Evolutionary conservation across 352 stramenopile genomes (phyloP), one percentile per base, ranked within the genome.

Genomic region (Blastocystis sp.): DNA sequence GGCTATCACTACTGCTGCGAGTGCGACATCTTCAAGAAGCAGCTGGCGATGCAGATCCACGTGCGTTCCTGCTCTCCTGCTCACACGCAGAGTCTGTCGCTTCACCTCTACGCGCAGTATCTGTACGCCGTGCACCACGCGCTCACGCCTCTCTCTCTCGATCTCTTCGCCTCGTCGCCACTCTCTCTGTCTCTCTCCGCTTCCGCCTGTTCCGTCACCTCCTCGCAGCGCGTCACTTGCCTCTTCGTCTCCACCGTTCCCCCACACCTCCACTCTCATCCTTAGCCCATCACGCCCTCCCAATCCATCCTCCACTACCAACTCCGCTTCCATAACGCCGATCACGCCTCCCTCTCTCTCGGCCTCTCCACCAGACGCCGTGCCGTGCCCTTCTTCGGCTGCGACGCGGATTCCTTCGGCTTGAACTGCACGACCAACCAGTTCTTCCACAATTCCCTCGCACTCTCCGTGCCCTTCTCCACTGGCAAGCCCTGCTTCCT

Each of bases 11-110:
- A 59, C 34, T 84, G 52, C 34, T 14, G 34, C 21, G 74, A 84
- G n/a, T 59, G 74, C 21, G 74, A 84, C 38, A 10, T 69, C 14
- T 38, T 68, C 24, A 84, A 84, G 52, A 62, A 63, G n/a, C 74
- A 84, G 21, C 14, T 84, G 3, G 3, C 69, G 14, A 28, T 84
- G 19, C 21, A 84, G 3, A 52, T 84, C 17, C 69, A 69, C 48
- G 48, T 57, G 6, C 6, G 6, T 7, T 57, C 48, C 48, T 57
- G 6, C 6, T 14, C 48, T 57, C 48, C 6, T 14, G 6, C 48
- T 57, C 48, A 57, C 48, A 0, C 48, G 48, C 14, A 57, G 48
- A 7, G 48, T 57, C 48, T 57, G 6, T 7, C 48, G 6, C 48
- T 57, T 14, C 48, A 57, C 48, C 48, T 57, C 48, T 57, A 57